A percentile compares a stretch with the other conserved stretches of the same genome.
Evolutionary conservation across 2,329 filamentous ascomycete genomes (phyloP).

Genomic region (Nectriaceae sp.): DNA sequence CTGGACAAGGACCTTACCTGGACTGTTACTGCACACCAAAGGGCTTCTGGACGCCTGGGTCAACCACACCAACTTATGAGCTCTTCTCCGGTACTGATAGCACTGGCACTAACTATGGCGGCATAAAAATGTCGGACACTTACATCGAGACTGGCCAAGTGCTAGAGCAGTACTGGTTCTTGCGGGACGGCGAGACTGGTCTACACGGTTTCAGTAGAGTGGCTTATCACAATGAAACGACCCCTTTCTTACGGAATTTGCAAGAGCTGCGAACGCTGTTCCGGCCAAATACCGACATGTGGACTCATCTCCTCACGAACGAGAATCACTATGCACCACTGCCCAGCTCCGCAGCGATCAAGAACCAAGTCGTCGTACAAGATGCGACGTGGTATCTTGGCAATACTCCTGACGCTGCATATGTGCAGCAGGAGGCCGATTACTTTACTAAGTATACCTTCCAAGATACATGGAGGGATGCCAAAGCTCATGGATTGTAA

Average conservation of each 20-base stretch:
- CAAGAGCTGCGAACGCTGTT: slow-evolving; percentile 65
- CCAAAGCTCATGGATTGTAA: slow-evolving; percentile 55
- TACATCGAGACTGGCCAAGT: slow-evolving; percentile 59
- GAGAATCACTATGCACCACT: slow-evolving; percentile 54
- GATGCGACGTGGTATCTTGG: slow-evolving; percentile 65
- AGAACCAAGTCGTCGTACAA: slow-evolving; percentile 54
- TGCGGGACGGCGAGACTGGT: slow-evolving; percentile 63
- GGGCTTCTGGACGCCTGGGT: slow-evolving; percentile 61
- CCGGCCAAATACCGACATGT: slow-evolving; percentile 58
- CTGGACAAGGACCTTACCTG: slow-evolving; percentile 58
- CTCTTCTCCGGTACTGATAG: slow-evolving; percentile 48
- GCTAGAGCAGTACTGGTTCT: slow-evolving; percentile 66
- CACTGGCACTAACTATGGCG: slow-evolving; percentile 55
- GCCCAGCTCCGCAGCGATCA: slow-evolving; percentile 36
- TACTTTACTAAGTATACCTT: slow-evolving; percentile 71
- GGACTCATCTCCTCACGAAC: slow-evolving; percentile 64
- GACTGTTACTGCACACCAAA: slow-evolving; percentile 64
- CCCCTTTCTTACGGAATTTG: slow-evolving; percentile 57
- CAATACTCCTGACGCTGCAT: slow-evolving; percentile 54
- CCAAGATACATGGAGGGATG: slow-evolving; percentile 57
- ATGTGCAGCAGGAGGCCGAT: slow-evolving; percentile 56
- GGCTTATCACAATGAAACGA: slow-evolving; percentile 59
- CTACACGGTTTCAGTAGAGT: slow-evolving; percentile 63
- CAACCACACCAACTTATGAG: slow-evolving; percentile 45
- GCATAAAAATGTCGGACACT: slow-evolving; percentile 60